phyloP scores from a whole-genome alignment of 2,329 filamentous ascomycete genomes.

The Xylaria polymorpha region DNA sequence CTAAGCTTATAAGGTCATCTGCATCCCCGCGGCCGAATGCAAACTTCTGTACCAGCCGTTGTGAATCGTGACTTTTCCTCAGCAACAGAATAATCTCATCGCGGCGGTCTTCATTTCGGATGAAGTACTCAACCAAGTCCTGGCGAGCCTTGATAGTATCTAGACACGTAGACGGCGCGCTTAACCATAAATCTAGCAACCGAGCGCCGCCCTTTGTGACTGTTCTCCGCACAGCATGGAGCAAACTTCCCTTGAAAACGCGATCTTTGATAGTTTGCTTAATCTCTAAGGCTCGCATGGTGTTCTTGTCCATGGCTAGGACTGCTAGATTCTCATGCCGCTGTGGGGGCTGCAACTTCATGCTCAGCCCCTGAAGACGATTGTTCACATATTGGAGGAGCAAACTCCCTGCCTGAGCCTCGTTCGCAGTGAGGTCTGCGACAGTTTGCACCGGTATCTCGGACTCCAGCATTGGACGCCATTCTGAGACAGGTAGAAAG shows the following conservation, averaged over 20 bases:
- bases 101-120: constrained; percentile 73
- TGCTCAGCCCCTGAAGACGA: constrained; percentile 78
- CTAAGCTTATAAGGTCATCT: constrained; percentile 87
- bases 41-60: constrained; percentile 93
- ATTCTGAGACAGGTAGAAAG: constrained; percentile 68
- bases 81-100: constrained; percentile 77
- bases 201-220: constrained; percentile 92
- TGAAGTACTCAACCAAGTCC: constrained; percentile 82
- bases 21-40: constrained; percentile 90
- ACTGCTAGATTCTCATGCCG: constrained; percentile 79
- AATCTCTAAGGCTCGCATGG: constrained; percentile 88
- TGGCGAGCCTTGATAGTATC: constrained; percentile 81
- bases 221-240: constrained; percentile 90
- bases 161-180: constrained; percentile 90
- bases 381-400: constrained; percentile 87
- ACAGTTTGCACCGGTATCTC: constrained; percentile 67
- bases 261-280: constrained; percentile 86
- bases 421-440: constrained; percentile 71
- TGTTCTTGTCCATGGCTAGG: constrained; percentile 94
- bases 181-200: constrained; percentile 85
- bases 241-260: constrained; percentile 80
- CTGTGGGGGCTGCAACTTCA: constrained; percentile 85
- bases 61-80: constrained; percentile 82
- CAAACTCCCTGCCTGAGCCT: constrained; percentile 80
- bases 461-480: constrained; percentile 81